These are phyloP conservation scores for Termitomyces sp. DNA, from an alignment of 768 basidiomycete species.

Conservation along the genomic window DNA sequence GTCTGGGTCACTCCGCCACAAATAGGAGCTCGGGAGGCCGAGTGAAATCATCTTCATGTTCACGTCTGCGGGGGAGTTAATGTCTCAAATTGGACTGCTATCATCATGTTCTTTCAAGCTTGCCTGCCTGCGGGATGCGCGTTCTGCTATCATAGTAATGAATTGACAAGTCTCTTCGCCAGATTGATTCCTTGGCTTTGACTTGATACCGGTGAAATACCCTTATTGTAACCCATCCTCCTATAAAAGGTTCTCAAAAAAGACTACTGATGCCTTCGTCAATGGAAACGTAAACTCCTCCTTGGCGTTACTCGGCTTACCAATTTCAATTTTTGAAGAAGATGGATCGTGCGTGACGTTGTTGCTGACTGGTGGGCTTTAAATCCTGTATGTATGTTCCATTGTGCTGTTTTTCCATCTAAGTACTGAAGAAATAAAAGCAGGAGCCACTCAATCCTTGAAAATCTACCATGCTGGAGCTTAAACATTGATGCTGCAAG, in stretches of 20 bases:
- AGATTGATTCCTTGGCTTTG: not conserved
- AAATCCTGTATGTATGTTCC: not conserved
- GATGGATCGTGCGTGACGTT: too few species aligned
- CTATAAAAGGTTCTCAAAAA: not conserved
- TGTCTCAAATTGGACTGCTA: not conserved
- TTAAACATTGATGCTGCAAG: too few species aligned
- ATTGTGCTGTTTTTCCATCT: not conserved
- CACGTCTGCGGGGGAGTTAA: too few species aligned
- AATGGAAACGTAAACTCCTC: not conserved
- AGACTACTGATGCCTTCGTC: not conserved
- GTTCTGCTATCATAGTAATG: not conserved
- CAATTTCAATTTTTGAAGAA: too few species aligned
- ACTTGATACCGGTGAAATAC: not conserved
- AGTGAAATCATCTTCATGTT: too few species aligned
- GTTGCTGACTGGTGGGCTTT: too few species aligned
- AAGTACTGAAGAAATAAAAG: not conserved
- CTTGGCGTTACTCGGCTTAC: too few species aligned
- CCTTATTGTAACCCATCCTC: not conserved
- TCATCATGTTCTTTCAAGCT: not conserved
- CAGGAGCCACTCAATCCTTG: not conserved
- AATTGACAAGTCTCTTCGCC: not conserved
- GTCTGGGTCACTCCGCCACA: not conserved
- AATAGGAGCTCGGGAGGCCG: not conserved
- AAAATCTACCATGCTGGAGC: too few species aligned
- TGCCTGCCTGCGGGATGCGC: not conserved